Evolutionary conservation across 2,329 filamentous ascomycete genomes (phyloP), one percentile per base, ranked within the genome.

Genomic region (Rhynchosporium secalis): DNA sequence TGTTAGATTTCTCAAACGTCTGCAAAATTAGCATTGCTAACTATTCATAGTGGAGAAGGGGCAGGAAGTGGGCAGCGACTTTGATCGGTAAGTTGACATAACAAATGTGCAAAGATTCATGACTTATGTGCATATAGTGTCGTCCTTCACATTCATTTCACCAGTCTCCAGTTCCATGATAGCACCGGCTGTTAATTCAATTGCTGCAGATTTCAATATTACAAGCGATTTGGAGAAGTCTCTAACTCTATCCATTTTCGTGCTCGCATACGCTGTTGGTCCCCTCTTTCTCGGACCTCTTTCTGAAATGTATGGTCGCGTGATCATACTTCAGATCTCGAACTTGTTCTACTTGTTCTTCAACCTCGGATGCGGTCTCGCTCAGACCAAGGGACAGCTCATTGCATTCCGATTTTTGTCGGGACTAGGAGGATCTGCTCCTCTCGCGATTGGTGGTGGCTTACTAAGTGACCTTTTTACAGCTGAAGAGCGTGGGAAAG

Each of bases 221-320:
- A 73, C 74, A 0, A 76, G 68, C 73, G 77, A 54, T 70, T 73
- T 58, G 76, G 83, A 66, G 75, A 84, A 2, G 78, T 78, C 46
- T 76, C 78, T 63, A 78, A 81, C 68, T 71, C 79, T 60, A 70
- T 82, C 56, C 75, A 78, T 52, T 9, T 80, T 78, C 12, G 79
- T 81, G 13, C 69, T 81, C 12, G 79, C 78, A 5, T 81, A 78
- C 65, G 78, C 78, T 28, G 76, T 77, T 31, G 79, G 79, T 0
- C 79, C 79, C 0, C 61, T 73, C 1, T 62, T 90, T 3, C 89
- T 87, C 82, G 88, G 87, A 1, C 86, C 87, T 0, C 73, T 81
- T 4, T 80, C 80, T 0, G 81, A 84, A 63, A 72, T 82, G 0
- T 83, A 79, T 57, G 82, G 81, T 0, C 69, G 82, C 1, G 69